Evolutionary conservation across 2,329 filamentous ascomycete genomes (phyloP).

Genomic region (Pestalotiopsis sp.): DNA sequence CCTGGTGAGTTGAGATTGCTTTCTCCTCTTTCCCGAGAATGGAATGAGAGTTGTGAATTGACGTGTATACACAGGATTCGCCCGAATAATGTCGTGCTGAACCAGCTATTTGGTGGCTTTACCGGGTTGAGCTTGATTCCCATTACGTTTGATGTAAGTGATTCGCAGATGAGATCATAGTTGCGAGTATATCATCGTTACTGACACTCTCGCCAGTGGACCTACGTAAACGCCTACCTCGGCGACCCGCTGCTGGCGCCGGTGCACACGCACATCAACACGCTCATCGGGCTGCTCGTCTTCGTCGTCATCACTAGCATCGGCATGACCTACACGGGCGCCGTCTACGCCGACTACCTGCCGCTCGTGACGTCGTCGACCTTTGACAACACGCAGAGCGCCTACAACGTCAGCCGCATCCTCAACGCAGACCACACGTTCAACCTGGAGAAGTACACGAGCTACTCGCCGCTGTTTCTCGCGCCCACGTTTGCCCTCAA

Average conservation of each 20-base stretch:
- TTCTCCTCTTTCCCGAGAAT: too few relatives aligned
- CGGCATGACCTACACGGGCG: slow-evolving; percentile 46
- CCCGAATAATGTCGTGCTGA: slow-evolving; percentile 47
- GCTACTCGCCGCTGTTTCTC: slow-evolving; percentile 58
- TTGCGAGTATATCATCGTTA: neutral
- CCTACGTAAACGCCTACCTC: slow-evolving; percentile 36
- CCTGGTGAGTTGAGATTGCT: slow-evolving; percentile 31
- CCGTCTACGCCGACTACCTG: slow-evolving; percentile 52
- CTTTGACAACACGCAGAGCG: slow-evolving; percentile 57
- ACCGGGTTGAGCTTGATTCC: slow-evolving; percentile 43
- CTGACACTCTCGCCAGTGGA: slow-evolving; percentile 28
- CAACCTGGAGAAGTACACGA: slow-evolving; percentile 51
- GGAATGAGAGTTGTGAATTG: neutral
- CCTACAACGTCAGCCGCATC: slow-evolving; percentile 54
- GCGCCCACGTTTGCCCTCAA: slow-evolving; percentile 46
- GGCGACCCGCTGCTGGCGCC: slow-evolving; percentile 34
- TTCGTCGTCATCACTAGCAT: slow-evolving; percentile 46
- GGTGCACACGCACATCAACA: slow-evolving; percentile 42
- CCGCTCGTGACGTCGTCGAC: slow-evolving; percentile 55
- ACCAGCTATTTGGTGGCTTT: slow-evolving; percentile 51
- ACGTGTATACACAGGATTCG: slow-evolving; percentile 30
- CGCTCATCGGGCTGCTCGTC: slow-evolving; percentile 40
- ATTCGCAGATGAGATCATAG: neutral
- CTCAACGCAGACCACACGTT: slow-evolving; percentile 50
- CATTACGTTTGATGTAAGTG: slow-evolving; percentile 40